Base-by-base conservation (phyloP, 176 grass and related monocot genomes). In the Triticum turgidum region DNA sequence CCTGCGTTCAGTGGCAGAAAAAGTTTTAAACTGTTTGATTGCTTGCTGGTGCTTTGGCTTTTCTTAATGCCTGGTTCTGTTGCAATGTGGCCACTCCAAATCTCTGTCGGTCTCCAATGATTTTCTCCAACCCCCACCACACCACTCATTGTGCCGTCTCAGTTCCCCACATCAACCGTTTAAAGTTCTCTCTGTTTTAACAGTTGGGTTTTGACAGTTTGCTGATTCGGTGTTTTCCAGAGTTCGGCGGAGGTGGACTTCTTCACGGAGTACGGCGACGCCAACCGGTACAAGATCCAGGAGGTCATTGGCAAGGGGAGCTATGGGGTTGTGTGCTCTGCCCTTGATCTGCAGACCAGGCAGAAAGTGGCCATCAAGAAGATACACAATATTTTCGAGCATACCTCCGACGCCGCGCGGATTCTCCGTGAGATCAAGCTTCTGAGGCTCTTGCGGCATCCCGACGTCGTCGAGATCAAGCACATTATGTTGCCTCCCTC, bases 311-410 rank as follows among this genome's bases (percentile, higher is more conserved):
- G 97, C 25, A 99, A 99, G 77, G 97, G 97, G 70, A 99, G 97
- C 84, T 99, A 99, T 65, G 97, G 97, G 52, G 94, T 99, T 15
- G 97, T 99, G 29, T 99, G 94, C 76, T 99, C 97, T 10, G 97
- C 97, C 56, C 91, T 96, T 34, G 97, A 99, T 77, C 79, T 95
- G 56, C 92, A 94, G 41, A 94, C 92, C 2, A 83, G 92, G 44
- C 94, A 96, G 78, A 99, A 92, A 42, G 97, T 99, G 49, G 97
- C 97, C 18, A 99, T 99, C 81, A 99, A 99, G 88, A 99, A 99
- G 83, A 96, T 99, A 78, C 94, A 93, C 67, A 93, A 91, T 58
- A 99, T 99, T 45, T 99, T 99, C 37, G 94, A 99, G 61, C 97
- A 99, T 29, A 90, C 96, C 27, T 99, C 94, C 58, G 97, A 99